Evolutionary conservation across 106 monocot genomes (phyloP), one percentile per base, ranked within the genome.

Genomic region (Acanthochlamys bracteata): DNA sequence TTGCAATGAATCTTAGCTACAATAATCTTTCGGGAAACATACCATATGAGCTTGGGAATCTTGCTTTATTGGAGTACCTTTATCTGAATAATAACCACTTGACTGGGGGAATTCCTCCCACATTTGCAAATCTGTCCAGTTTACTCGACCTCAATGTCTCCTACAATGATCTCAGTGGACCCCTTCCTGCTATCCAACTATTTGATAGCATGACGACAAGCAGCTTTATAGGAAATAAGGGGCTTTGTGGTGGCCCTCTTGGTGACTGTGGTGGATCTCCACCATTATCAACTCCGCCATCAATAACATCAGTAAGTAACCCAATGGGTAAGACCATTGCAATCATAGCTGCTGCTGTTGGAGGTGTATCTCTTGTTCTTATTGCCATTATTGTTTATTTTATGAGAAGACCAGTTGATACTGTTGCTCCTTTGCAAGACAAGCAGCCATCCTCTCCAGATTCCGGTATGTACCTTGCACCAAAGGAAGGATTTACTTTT

Each of bases 1-100:
- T 96, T 45, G 84, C 88, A 8, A 51, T 96, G 84, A 88, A 96
- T 77, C 75, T 96, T 60, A 96, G 95, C 71, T 85, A 76, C 72
- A 96, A 96, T 26, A 78, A 78, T 67, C 84, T 96, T 39, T 88
- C 84, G 3, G 88, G 87, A 19, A 56, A 53, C 15, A 78, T 96
- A 57, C 95, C 95, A 15, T 51, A 63, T 23, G 88, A 96, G 67
- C 82, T 96, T 53, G 95, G 95, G 19, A 88, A 91, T 66, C 90
- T 96, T 53, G 65, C 73, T 57, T 55, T 96, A 20, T 72, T 96
- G 61, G 83, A 80, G 54, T 85, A 41, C 57, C 74, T 96, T 25
- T 72, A 84, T 11, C 78, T 96, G n/a, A 91, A 96, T 57, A 76
- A 96, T 61, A 96, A 96, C 51, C 74, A 80, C 25, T 57, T 96